phyloP scores from a whole-genome alignment of 2,329 filamentous ascomycete genomes.

The Xylaria sp. region DNA sequence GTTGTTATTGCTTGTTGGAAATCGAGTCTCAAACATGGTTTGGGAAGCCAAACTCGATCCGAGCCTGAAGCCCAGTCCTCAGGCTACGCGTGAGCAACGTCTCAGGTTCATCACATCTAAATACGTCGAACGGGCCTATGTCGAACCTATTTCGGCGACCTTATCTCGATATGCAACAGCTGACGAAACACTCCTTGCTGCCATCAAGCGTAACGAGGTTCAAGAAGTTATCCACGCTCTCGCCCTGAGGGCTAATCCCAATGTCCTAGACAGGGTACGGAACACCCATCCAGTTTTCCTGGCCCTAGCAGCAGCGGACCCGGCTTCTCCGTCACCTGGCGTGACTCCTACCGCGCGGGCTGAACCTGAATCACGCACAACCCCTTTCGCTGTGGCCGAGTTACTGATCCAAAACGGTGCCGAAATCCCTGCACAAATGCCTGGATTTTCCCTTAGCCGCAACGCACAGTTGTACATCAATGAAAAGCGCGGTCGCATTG shows the following conservation, averaged over 20 bases:
- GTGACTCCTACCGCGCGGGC: slow-evolving; percentile 55
- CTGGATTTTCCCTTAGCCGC: slow-evolving; percentile 84
- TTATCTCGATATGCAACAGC: slow-evolving; percentile 80
- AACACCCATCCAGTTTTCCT: slow-evolving; percentile 91
- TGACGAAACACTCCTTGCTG: slow-evolving; percentile 89
- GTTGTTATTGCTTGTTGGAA: slow-evolving; percentile 88
- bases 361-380: slow-evolving; percentile 60
- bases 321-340: slow-evolving; percentile 74
- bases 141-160: slow-evolving; percentile 80
- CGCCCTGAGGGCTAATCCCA: slow-evolving; percentile 86
- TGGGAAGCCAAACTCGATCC: slow-evolving; percentile 90
- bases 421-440: slow-evolving; percentile 79
- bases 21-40: slow-evolving; percentile 94
- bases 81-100: slow-evolving; percentile 87
- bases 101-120: slow-evolving; percentile 96
- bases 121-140: slow-evolving; percentile 85
- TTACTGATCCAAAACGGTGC: slow-evolving; percentile 93
- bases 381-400: slow-evolving; percentile 89
- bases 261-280: slow-evolving; percentile 84
- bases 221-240: slow-evolving; percentile 92
- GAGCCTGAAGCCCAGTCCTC: slow-evolving; percentile 76
- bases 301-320: slow-evolving; percentile 91
- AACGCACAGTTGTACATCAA: slow-evolving; percentile 87
- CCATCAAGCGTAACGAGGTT: slow-evolving; percentile 96
- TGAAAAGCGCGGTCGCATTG: slow-evolving; percentile 70